Conservation (phyloP, 2,329 filamentous ascomycete species). For the Colletotrichum viniferum region DNA sequence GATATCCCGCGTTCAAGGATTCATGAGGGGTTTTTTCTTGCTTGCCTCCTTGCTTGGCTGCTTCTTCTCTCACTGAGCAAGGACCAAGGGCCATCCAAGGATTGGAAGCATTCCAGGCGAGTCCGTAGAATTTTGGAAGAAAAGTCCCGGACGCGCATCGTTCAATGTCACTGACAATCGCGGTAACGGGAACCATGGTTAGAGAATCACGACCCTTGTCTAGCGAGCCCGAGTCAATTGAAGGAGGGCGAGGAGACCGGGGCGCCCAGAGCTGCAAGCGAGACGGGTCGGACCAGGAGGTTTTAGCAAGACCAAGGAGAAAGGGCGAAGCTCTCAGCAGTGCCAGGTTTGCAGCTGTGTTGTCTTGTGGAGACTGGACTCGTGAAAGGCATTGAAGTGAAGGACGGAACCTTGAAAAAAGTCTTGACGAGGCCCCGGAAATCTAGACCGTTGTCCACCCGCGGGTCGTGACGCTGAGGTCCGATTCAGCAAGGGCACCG, state of each 20-base stretch:
- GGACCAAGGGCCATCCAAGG: not conserved
- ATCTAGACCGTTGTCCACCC: not conserved
- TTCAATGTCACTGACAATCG: not conserved
- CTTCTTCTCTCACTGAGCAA: not conserved
- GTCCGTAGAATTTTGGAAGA: not conserved
- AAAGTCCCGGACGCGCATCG: not conserved
- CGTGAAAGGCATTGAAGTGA: no score
- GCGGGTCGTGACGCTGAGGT: not conserved
- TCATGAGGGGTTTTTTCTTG: not conserved
- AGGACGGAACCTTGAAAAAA: not conserved
- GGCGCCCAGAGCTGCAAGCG: not conserved
- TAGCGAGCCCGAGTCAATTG: not conserved
- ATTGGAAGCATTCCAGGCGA: not conserved
- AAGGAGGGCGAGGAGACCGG: not conserved
- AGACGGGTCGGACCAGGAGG: not conserved
- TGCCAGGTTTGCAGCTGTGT: not conserved
- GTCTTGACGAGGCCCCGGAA: not conserved
- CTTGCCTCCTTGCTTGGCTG: not conserved
- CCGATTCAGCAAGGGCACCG: slow-evolving; percentile 14
- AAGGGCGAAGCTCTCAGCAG: not conserved
- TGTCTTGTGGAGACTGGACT: not conserved
- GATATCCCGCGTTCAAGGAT: not conserved
- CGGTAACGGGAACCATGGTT: not conserved
- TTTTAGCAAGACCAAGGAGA: not conserved
- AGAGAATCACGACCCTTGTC: not conserved